A percentile compares a stretch with the other conserved stretches of the same genome.
These are phyloP conservation scores for Diplogelasinospora grovesii DNA, from an alignment of 495 filamentous ascomycete genomes.

Conservation along the genomic window DNA sequence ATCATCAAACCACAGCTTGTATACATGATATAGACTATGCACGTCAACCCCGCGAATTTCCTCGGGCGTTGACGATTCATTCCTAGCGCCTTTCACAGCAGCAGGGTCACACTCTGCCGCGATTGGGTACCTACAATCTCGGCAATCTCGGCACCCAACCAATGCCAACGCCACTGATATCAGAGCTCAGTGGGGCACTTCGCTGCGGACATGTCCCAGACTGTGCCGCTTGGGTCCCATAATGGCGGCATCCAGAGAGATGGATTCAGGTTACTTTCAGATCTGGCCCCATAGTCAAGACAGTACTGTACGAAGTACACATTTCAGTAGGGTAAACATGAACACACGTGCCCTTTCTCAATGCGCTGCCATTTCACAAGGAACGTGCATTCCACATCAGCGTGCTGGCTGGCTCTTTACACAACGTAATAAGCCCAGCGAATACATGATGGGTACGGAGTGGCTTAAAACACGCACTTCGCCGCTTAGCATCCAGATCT, in stretches of 20 bases:
- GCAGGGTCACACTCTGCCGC: no score
- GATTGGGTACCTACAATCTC: slow-evolving; percentile 4
- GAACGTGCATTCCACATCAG: background rate
- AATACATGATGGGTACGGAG: no score
- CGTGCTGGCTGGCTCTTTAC: no score
- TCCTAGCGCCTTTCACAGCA: background rate
- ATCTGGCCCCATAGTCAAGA: no score
- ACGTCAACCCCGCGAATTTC: background rate
- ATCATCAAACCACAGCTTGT: background rate
- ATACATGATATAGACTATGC: background rate
- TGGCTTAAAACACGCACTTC: background rate
- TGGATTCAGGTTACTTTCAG: no score
- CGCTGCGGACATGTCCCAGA: background rate
- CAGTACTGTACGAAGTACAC: no score
- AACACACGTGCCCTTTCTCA: no score
- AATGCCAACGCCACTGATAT: slow-evolving; percentile 4
- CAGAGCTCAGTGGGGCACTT: slow-evolving; percentile 6
- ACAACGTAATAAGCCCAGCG: no score
- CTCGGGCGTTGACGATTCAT: background rate
- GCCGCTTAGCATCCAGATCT: background rate
- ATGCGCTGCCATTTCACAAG: background rate
- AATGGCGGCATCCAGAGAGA: background rate
- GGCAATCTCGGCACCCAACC: slow-evolving; percentile 13
- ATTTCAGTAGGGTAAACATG: no score
- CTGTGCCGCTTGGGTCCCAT: background rate